These are phyloP conservation scores for Trichoderma orchidacearum DNA, from an alignment of 495 filamentous ascomycete species.

Conservation along the genomic window DNA sequence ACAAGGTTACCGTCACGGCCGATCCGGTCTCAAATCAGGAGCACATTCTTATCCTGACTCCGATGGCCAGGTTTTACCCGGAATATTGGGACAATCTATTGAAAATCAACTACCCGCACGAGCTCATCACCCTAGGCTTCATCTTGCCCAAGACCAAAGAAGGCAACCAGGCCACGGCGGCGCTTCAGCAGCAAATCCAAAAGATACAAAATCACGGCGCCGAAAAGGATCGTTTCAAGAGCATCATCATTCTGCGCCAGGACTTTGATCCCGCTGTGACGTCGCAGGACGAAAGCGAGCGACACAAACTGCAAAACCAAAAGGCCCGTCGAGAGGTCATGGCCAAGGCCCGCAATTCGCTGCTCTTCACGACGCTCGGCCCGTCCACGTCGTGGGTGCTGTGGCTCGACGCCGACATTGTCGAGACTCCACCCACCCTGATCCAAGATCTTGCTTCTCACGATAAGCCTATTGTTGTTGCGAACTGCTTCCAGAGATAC, in stretches of 20 bases:
- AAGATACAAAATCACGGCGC: conserved; percentile 66
- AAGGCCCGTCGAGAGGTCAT: conserved; percentile 78
- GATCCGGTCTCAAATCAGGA: conserved; percentile 66
- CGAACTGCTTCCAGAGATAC: conserved; percentile 91
- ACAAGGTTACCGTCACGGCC: conserved; percentile 71
- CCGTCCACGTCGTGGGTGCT: conserved; percentile 92
- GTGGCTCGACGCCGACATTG: conserved; percentile 86
- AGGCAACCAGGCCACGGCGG: conserved; percentile 67
- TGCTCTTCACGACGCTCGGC: conserved; percentile 93
- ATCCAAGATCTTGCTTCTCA: conserved; percentile 88
- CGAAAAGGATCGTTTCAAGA: conserved; percentile 71
- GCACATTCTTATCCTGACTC: conserved; percentile 82
- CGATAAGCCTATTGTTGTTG: conserved; percentile 77
- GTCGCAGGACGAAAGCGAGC: conserved; percentile 74
- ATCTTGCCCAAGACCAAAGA: conserved; percentile 86
- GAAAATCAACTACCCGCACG: conserved; percentile 75
- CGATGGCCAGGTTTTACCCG: conserved; percentile 83
- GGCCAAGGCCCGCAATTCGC: conserved; percentile 81
- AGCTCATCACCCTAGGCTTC: conserved; percentile 89
- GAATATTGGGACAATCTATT: conserved; percentile 94
- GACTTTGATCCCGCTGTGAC: conserved; percentile 76
- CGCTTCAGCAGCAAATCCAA: conserved; percentile 70
- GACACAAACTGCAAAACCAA: conserved; percentile 82
- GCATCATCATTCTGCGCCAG: conserved; percentile 85
- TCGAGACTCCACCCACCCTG: conserved; percentile 73